Evolutionary conservation across 768 basidiomycete genomes (phyloP).

Genomic region (Amanita polypyramis): DNA sequence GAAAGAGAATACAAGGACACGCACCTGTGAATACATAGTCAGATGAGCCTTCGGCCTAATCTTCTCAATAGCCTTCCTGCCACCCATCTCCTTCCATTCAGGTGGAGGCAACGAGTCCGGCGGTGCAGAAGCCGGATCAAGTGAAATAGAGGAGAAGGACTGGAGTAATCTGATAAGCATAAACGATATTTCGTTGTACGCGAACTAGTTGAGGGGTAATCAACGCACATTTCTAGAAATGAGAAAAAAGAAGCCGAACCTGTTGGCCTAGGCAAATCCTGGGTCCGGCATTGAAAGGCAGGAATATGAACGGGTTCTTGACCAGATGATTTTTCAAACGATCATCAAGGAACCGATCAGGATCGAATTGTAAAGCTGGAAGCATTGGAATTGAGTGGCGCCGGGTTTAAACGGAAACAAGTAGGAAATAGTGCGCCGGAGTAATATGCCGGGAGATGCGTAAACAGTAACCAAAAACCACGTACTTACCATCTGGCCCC

Average conservation of each 20-base stretch:
- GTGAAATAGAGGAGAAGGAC: constrained; percentile 35
- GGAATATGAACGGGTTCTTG: constrained; percentile 60
- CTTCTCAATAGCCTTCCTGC: constrained; percentile 40
- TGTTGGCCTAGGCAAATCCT: constrained; percentile 55
- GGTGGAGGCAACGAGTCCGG: constrained; percentile 33
- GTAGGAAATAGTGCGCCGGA: no score
- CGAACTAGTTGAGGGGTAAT: constrained; percentile 25
- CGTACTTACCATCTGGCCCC: constrained; percentile 57
- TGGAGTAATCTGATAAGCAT: constrained; percentile 56
- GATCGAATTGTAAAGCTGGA: constrained; percentile 57
- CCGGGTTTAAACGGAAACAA: no score
- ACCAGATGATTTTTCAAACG: constrained; percentile 51
- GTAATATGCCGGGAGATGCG: no score
- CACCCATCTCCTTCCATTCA: constrained; percentile 32
- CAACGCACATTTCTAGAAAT: neutral
- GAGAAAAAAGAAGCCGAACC: constrained; percentile 17
- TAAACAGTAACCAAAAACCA: no score
- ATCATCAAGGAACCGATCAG: constrained; percentile 60
- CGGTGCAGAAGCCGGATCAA: constrained; percentile 36
- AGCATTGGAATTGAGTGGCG: no score
- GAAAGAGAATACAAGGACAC: neutral
- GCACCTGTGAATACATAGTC: constrained; percentile 43
- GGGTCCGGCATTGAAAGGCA: constrained; percentile 54
- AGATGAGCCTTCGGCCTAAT: constrained; percentile 42
- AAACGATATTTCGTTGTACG: constrained; percentile 55